Percentiles rank a stretch among this genome's conserved stretches.
phyloP scores from a whole-genome alignment of 2,329 filamentous ascomycete species.

The Neurospora sp. region DNA sequence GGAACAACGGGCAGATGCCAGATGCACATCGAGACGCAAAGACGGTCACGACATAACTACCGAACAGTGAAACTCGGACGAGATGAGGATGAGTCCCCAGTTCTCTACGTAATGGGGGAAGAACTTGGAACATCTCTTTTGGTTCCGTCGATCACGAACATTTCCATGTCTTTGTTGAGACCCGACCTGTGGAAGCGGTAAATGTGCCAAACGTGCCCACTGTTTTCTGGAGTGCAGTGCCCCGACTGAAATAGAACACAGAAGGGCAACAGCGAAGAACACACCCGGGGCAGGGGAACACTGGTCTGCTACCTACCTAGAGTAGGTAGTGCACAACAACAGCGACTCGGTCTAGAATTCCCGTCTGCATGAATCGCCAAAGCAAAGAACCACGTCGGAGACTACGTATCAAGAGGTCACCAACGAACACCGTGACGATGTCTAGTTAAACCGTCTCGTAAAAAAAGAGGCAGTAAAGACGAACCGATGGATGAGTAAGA shows the following conservation, averaged over 20 bases:
- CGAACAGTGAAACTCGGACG: background rate
- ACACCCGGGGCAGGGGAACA: background rate
- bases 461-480: background rate
- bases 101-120: background rate
- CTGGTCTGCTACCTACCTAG: background rate
- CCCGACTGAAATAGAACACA: background rate
- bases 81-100: background rate
- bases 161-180: background rate
- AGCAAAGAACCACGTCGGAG: background rate
- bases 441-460: background rate
- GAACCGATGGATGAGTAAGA: background rate
- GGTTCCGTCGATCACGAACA: background rate
- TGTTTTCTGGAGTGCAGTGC: background rate
- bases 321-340: background rate
- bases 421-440: background rate
- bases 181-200: background rate
- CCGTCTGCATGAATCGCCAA: background rate
- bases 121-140: background rate
- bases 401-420: background rate
- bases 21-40: background rate
- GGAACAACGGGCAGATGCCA: background rate
- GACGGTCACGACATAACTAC: background rate
- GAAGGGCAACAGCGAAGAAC: background rate
- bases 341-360: background rate
- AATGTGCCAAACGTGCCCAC: background rate